Evolutionary conservation across 768 basidiomycete genomes (phyloP), one percentile per base, ranked within the genome.

Genomic region (Phaeotremella skinneri): DNA sequence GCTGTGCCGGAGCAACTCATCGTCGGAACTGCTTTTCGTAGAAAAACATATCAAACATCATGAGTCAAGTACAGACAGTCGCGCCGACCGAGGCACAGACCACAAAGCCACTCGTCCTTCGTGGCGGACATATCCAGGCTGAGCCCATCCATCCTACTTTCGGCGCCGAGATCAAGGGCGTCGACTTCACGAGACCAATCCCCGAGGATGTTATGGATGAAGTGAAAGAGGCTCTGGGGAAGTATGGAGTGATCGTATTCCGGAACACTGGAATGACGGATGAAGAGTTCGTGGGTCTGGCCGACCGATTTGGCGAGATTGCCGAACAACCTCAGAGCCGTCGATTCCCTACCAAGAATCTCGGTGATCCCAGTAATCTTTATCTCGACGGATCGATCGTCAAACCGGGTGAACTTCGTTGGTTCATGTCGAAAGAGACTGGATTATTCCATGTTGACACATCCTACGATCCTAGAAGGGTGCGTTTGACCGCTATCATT

Each of bases 181-280:
- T 76, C 1, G 70, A 74, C 54, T 76, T 73, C 54, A 50, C 64
- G 54, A 61, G 66, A 53, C 74, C 74, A 4, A 52, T 74, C 23
- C 54, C 68, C 5, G 55, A 70, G 20, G 56, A 72, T 14, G 57
- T 56, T 17, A 64, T 70, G 34, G 51, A 65, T 5, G 55, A 68
- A 21, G 49, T 68, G 16, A 41, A 45, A 25, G 41, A 17, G 30
- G 41, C 63, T 48, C 21, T 49, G n/a, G 34, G 52, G 39, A 20
- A 72, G 45, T 73, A 76, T 39, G 72, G 66, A 29, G 66, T 76
- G 4, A 47, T 73, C 17, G 69, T 75, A n/a, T 72, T 70, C 51
- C 72, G 74, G 20, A 66, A 74, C 41, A 76, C 75, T 11, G 70
- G 72, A 13, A 55, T 76, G 42, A 62, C 69, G 32, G 75, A 76